phyloP scores from a whole-genome alignment of 2,329 filamentous ascomycete species.

The Pyrenophora teres region DNA sequence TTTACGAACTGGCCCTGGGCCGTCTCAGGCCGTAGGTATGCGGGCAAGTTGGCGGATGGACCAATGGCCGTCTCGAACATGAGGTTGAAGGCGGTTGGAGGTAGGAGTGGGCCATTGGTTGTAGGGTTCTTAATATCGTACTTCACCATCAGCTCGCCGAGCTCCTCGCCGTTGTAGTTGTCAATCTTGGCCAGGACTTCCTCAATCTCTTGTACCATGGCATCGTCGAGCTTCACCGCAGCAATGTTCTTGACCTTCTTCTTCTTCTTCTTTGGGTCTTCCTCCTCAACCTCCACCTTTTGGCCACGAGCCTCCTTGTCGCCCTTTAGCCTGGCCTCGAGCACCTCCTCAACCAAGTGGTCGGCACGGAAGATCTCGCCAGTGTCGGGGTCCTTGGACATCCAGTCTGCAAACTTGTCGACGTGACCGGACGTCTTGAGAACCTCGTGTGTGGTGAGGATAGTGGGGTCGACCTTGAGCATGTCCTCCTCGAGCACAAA shows the following conservation, averaged over 20 bases:
- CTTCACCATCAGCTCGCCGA: conserved; percentile 84
- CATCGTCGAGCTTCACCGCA: conserved; percentile 83
- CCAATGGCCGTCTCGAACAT: conserved; percentile 98
- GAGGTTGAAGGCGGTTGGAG: conserved; percentile 92
- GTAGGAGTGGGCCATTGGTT: conserved; percentile 74
- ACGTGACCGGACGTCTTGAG: conserved; percentile 94
- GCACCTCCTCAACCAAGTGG: conserved; percentile 92
- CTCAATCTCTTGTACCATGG: conserved; percentile 85
- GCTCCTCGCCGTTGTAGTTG: conserved; percentile 87
- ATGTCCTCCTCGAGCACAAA: conserved; percentile 93
- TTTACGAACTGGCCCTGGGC: conserved; percentile 98
- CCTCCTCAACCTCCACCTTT: conserved; percentile 74
- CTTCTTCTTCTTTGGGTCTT: conserved; percentile 87
- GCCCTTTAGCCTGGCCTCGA: conserved; percentile 84
- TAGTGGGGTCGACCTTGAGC: conserved; percentile 93
- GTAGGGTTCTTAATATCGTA: conserved; percentile 88
- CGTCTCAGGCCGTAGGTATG: conserved; percentile 73
- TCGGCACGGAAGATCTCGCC: conserved; percentile 96
- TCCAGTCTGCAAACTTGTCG: conserved; percentile 98
- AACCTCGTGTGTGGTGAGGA: conserved; percentile 89
- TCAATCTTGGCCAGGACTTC: conserved; percentile 91
- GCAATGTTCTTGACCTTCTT: conserved; percentile 67
- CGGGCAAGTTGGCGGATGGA: conserved; percentile 81
- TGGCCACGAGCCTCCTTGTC: conserved; percentile 91
- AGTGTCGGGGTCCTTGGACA: conserved; percentile 98